Conservation (phyloP, 2,329 filamentous ascomycete genomes). For the Colletotrichum sp. region DNA sequence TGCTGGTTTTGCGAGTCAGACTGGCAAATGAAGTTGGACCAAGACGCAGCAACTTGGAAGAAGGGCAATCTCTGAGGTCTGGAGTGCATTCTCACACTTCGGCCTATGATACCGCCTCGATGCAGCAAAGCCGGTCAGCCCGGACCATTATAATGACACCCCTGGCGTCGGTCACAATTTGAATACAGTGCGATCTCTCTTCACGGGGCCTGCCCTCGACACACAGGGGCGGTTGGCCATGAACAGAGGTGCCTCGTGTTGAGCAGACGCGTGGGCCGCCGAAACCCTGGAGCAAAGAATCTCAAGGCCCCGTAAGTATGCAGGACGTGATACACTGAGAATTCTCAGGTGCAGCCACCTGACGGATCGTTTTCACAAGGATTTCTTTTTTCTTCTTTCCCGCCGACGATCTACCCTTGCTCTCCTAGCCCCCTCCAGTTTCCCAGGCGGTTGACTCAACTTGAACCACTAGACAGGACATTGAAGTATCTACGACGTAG, state of each 20-base stretch:
- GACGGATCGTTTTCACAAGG: slow-evolving; percentile 1
- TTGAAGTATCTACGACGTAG: neutral
- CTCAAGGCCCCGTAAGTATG: slow-evolving; percentile 12
- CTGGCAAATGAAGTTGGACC: neutral
- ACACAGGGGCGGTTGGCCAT: neutral
- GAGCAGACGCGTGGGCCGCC: slow-evolving; percentile 11
- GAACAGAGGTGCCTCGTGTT: slow-evolving; percentile 15
- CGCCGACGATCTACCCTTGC: neutral
- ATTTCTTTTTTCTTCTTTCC: neutral
- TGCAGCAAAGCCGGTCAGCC: neutral
- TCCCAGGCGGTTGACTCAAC: neutral
- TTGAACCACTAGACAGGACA: neutral
- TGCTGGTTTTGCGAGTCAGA: neutral
- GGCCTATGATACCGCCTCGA: neutral
- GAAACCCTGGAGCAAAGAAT: slow-evolving; percentile 7
- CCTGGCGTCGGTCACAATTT: neutral
- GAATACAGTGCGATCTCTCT: neutral
- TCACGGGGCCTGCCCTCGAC: neutral
- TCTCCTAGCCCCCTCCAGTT: neutral
- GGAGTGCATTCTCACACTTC: neutral
- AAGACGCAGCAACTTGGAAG: neutral
- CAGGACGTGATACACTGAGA: slow-evolving; percentile 17
- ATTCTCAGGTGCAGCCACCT: slow-evolving; percentile 16
- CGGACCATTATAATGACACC: neutral
- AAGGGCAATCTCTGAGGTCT: neutral